Percentiles rank a stretch among this genome's conserved stretches.
These are phyloP conservation scores for Plasmodium vinckei DNA, from an alignment of 169 alveolate species.

Conservation along the genomic window DNA sequence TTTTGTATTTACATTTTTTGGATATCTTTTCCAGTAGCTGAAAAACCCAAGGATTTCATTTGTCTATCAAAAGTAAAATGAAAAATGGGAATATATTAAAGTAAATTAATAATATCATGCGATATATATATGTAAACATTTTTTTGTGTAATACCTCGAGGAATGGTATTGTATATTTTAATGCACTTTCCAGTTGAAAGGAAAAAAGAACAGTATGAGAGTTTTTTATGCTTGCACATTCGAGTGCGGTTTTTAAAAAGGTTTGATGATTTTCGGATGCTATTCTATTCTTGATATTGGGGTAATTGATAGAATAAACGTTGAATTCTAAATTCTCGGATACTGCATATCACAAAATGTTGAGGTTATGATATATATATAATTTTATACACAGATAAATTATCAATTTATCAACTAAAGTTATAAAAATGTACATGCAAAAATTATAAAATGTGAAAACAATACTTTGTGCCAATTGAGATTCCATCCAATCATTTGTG, in stretches of 20 bases:
- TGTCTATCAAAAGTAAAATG: conserved; percentile 15
- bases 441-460: not conserved
- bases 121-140: not conserved
- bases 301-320: conserved; percentile 52
- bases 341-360: conserved; percentile 3
- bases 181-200: conserved; percentile 61
- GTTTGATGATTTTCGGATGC: conserved; percentile 19
- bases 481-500: conserved; percentile 66
- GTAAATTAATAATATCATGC: not conserved
- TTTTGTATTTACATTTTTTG: conserved; percentile 28
- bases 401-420: no score
- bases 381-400: not conserved
- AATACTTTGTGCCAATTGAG: conserved; percentile 47
- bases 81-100: not conserved
- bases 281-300: conserved; percentile 33
- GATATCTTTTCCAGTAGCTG: conserved; percentile 48
- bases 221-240: conserved; percentile 36
- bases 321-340: conserved; percentile 42
- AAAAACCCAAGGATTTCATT: conserved; percentile 62
- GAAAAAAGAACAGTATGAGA: conserved; percentile 53
- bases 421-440: no score
- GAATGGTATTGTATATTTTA: conserved; percentile 52
- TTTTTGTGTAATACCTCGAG: conserved; percentile 30
- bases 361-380: not conserved
- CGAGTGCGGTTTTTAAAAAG: conserved; percentile 51